These are phyloP conservation scores for Pseudotsuga menziesii DNA, from an alignment of 75 land plant genomes.

Conservation along the genomic window DNA sequence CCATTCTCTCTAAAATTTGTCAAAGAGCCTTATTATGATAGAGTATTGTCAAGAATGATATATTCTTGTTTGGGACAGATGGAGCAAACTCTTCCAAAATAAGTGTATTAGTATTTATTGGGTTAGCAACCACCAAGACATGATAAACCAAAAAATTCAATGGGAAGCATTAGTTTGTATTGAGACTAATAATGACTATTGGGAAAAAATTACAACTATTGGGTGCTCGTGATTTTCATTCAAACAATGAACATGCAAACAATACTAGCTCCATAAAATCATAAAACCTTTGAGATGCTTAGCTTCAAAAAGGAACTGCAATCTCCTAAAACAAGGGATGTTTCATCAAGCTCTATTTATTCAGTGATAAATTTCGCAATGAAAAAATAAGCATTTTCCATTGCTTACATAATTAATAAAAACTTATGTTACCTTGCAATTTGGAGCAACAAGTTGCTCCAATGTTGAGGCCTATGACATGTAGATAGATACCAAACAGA, in stretches of 20 bases:
- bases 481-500: slow-evolving; percentile 98
- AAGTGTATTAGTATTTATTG: slow-evolving; percentile 92
- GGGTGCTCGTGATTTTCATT: not conserved
- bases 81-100: slow-evolving; percentile 93
- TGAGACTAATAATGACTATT: not conserved
- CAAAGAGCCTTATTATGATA: slow-evolving; percentile 76
- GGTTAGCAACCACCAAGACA: slow-evolving; percentile 94
- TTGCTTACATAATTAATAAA: slow-evolving; percentile 3
- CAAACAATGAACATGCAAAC: not conserved
- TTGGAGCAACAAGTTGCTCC: slow-evolving; percentile 80
- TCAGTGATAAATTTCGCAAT: not conserved
- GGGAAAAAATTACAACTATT: not conserved
- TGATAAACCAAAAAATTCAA: slow-evolving; percentile 14
- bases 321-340: not conserved
- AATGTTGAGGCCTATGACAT: slow-evolving; percentile 93
- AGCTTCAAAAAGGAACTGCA: not conserved
- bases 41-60: slow-evolving; percentile 65
- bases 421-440: slow-evolving; percentile 63
- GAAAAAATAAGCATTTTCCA: not conserved
- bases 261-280: not conserved
- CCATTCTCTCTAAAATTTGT: slow-evolving; percentile 52
- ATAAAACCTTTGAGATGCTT: not conserved
- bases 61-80: slow-evolving; percentile 65
- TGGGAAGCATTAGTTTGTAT: not conserved
- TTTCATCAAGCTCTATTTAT: not conserved